Evolutionary conservation across 140 eudicot genomes (phyloP).

Genomic region (Senecio squalidus): DNA sequence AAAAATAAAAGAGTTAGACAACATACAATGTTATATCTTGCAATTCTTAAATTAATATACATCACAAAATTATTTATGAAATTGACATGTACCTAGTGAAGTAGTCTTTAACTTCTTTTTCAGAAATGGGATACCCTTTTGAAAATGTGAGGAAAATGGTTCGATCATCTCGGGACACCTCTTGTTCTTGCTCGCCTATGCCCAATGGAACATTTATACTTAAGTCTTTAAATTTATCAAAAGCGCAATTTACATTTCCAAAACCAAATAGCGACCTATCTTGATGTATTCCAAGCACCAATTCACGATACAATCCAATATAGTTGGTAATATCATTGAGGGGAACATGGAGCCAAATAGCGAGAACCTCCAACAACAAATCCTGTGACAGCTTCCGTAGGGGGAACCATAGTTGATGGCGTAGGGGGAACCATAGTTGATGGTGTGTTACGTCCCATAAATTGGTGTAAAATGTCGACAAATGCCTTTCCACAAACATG

Average conservation of each 20-base stretch:
- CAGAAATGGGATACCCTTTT: slow-evolving; percentile 36
- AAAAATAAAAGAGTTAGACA: not conserved
- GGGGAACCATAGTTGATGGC: slow-evolving; percentile 11
- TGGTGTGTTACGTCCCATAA: slow-evolving; percentile 9
- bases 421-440: slow-evolving; percentile 12
- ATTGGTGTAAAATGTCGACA: slow-evolving; percentile 20
- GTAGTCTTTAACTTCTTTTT: slow-evolving; percentile 27
- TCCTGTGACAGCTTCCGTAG: not conserved
- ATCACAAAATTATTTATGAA: too few species aligned
- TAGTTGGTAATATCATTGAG: not conserved
- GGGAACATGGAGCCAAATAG: not conserved
- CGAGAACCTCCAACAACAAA: slow-evolving; percentile 2
- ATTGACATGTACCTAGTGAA: slow-evolving; percentile 30
- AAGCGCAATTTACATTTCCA: not conserved
- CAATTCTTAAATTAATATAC: too few species aligned
- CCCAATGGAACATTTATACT: not conserved
- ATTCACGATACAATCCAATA: not conserved
- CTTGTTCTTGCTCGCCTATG: not conserved
- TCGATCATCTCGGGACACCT: slow-evolving; percentile 30
- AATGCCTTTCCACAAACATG: slow-evolving; percentile 23
- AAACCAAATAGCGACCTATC: not conserved
- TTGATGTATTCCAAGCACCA: not conserved
- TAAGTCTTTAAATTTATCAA: not conserved
- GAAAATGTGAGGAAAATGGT: slow-evolving; percentile 42
- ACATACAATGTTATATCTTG: not conserved